Base-by-base conservation (phyloP, 495 filamentous ascomycete species). In the Tuber brumale region DNA sequence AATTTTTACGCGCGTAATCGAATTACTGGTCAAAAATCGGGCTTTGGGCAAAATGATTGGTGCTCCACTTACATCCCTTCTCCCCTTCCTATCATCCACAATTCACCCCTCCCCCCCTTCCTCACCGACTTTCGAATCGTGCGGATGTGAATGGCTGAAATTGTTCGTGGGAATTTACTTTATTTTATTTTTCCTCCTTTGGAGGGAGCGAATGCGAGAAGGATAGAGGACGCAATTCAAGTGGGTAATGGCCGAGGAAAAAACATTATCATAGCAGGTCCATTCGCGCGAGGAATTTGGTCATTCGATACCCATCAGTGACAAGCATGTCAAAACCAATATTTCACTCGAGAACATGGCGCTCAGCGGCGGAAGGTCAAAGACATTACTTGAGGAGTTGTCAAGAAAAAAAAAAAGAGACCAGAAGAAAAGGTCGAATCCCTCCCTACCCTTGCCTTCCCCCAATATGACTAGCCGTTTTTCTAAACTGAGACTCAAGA, bases 61-160 rank as follows among this genome's bases (percentile, higher is more conserved):
- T 66, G 12, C 57, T 31, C n/a, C 57, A 8, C 57, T 66, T 66
- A 5, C 23, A 3, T 57, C 7, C 48, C 45, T 18, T 45, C 19
- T n/a, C 21, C 57, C 57, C 27, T 31, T 31, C 57, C 57, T n/a
- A 66, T 66, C 57, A 16, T 12, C 9, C 57, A 31, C 57, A 66
- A 66, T 66, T 18, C 27, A 27, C 10, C n/a, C 57, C n/a, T 10
- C 8, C 23, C n/a, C n/a, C n/a, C 51, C 12, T 27, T 27, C 51
- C 51, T n/a, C 51, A 61, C n/a, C 51, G 27, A 31, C 51, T 31
- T 5, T 14, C 57, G 27, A 76, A 70, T 80, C 78, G 70, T 79
- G 78, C 76, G 45, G 46, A 72, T 76, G 75, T 80, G 73, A 80
- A 73, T 75, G 73, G 77, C 78, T 79, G 77, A 80, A 73, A 79